Conservation (phyloP, 2,329 filamentous ascomycete genomes). For the Chrysoporthe puriensis region DNA sequence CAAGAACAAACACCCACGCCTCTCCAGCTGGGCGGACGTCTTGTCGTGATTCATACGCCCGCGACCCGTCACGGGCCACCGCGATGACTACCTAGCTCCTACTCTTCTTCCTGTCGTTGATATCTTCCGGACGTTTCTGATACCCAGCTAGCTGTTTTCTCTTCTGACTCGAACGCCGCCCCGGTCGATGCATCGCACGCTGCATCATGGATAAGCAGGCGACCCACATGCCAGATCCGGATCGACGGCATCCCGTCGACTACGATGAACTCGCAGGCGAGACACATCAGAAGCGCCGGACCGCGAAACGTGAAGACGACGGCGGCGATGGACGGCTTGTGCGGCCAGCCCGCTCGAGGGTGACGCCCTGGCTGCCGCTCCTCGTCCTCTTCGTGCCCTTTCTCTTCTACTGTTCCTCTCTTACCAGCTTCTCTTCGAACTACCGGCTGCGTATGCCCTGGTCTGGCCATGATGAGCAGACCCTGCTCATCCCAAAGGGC, state of each 20-base stretch:
- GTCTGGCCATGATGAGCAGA: conserved; percentile 6
- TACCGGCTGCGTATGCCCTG: not conserved
- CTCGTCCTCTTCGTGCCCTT: not conserved
- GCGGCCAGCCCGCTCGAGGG: not conserved
- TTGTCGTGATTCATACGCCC: not conserved
- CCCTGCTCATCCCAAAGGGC: conserved; percentile 28
- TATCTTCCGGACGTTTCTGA: not conserved
- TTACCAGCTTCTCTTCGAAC: not conserved
- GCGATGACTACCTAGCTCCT: not conserved
- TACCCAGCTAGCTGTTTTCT: not conserved
- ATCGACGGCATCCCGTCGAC: not conserved
- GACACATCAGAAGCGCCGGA: not conserved
- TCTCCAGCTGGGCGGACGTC: not conserved
- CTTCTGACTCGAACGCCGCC: not conserved
- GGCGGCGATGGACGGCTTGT: not conserved
- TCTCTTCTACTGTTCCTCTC: conserved; percentile 10
- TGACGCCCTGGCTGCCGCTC: not conserved
- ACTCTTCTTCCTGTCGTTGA: not conserved
- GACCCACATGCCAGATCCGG: not conserved
- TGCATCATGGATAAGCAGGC: conserved; percentile 5
- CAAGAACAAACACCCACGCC: too few relatives aligned
- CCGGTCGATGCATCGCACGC: too few relatives aligned
- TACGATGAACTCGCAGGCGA: not conserved
- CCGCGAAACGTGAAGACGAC: not conserved
- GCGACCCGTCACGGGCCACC: not conserved